Base-by-base conservation (phyloP, 2,329 filamentous ascomycete genomes). In the Xylaria sp. region DNA sequence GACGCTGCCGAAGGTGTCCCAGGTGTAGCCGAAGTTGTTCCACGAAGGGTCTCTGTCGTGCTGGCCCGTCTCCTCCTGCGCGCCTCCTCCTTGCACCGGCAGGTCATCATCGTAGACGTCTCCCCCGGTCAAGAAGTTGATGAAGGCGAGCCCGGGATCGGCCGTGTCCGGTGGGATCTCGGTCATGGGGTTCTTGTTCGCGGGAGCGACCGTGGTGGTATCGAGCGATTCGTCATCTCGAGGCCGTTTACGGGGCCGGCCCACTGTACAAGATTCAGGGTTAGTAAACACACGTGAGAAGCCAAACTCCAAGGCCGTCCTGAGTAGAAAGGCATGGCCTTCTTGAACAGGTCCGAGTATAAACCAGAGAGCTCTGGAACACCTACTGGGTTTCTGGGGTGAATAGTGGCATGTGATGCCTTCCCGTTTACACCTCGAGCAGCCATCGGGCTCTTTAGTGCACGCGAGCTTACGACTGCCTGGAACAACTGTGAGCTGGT, bases 391-490 rank as follows among this genome's bases (percentile, higher is more conserved):
- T 69, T 88, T 88, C 66, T 87, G 85, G 11, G 78, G 74, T 7
- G 84, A 87, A 70, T 87, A 88, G 59, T 83, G 75, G 63, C 85
- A 88, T 39, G 56, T 50, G 39, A 86, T 78, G 52, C 75, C 76
- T 61, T 88, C 85, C 51, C 76, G 76, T 50, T 72, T 75, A 65
- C 85, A 88, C 52, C 85, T 78, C 7, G 76, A 71, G 67, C 85
- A 88, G 51, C 84, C 83, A 48, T 80, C 76, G 1, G 74, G 67
- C 61, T 87, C 82, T 64, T 88, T 88, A 39, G 82, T 80, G 68
- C 85, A 88, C 42, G 84, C 84, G 43, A 88, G 78, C 66, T 88
- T 88, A 48, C 85, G 79, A 20, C 76, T 74, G 63, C 85, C 85
- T 88, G 46, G 56, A 48, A 46, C 49, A 13, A 60, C 41, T 50